Base-by-base conservation (phyloP, 176 grass and related monocot genomes). In the Phyllostachys edulis region DNA sequence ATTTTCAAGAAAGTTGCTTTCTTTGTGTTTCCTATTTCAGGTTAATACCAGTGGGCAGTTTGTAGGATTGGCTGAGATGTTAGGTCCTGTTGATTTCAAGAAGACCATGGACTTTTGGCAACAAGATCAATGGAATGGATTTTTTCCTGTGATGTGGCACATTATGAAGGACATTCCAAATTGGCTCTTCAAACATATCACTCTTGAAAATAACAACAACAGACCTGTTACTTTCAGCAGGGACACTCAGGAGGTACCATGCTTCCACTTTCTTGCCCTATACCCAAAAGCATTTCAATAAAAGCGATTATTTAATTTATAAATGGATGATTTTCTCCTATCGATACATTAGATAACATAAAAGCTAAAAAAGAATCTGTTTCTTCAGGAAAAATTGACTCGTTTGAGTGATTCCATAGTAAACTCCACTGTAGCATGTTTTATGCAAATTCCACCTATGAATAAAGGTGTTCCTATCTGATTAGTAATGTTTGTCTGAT, bases 21-120 rank as follows among this genome's bases (percentile, higher is more conserved):
- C 16, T 63, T 63, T 55, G 21, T 80, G 9, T 78, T 76, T n/a
- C 26, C 9, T 80, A 70, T 90, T 88, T 83, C 91, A 97, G 95
- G 95, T 97, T 73, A 97, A 97, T 85, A 75, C 81, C 36, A 93
- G 95, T n/a, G 86, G 92, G 37, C 90, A 93, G 77, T 97, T 97
- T 90, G 87, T 97, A 73, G 95, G 95, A 61, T 89, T 97, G 88
- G 95, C 95, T 71, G 95, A 97, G 82, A 94, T 94, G 92, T 21
- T 91, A 83, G 95, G 95, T 13, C 88, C 88, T 84, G 95, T 94
- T 79, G 95, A 97, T 77, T 97, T 97, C 75, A 84, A 89, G 49
- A 97, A 94, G 77, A 86, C 74, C 69, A 88, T 97, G 86, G 90
- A 94, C 60, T 94, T 97, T 62, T 97, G 92, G 95, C 46, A 78